Evolutionary conservation across 257 asterid species (phyloP), one percentile per base, ranked within the genome.

Genomic region (Cynanchum wilfordii): DNA sequence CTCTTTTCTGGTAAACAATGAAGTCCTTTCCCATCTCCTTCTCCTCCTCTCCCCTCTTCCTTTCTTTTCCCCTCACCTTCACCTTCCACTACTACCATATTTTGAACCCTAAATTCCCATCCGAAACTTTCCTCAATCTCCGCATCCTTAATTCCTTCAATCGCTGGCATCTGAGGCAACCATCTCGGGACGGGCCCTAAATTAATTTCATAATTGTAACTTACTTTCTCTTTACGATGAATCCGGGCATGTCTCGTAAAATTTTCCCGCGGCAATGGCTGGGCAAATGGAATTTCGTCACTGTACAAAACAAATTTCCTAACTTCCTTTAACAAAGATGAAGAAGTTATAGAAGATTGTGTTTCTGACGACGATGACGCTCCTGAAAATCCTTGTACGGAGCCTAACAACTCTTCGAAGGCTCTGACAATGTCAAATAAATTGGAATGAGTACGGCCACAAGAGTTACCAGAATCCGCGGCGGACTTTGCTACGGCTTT

Each of bases 381-480:
- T 8, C 83, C 90, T 1, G 25, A 24, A 67, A 84, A 87, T 1
- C 96, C 93, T 27, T 58, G 84, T 5, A 74, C 83, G 0, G 90
- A 85, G 4, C 77, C 70, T 77, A 89, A 49, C 76, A 89, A 52
- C 2, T 86, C 88, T 54, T 89, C 90, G 13, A 86, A 78, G 8
- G 94, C 87, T 13, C 68, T 76, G 24, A 79, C 22, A 22, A 87
- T 27, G 77, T 89, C 94, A 15, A 49, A 16, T 75, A 85, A 67
- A 72, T 88, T 88, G 1, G 87, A 78, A 20, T 88, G 73, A 8
- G 89, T 85, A 44, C 96, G 94, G 74, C 85, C 76, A 65, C 36
- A 33, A 38, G 85, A 65, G 70, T 85, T 82, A 79, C 90, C 86
- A 69, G 89, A 80, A 36, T 73, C 78, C 0, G 85, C 79, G 24